phyloP scores from a whole-genome alignment of 192 early-diverging fungal genomes.

The Linnemannia exigua region DNA sequence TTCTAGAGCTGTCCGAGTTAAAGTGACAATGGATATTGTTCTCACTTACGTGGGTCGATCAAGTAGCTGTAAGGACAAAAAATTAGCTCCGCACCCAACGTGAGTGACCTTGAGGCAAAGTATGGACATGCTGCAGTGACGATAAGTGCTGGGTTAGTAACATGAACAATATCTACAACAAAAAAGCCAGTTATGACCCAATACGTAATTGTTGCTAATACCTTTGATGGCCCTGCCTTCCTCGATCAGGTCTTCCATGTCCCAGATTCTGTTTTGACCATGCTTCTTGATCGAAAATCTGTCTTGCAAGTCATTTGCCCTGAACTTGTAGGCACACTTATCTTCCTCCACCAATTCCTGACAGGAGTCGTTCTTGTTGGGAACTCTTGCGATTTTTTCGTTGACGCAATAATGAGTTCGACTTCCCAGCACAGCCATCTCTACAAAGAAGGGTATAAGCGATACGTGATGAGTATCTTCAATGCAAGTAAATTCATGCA shows the following conservation, averaged over 20 bases:
- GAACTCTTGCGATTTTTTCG: conserved; percentile 34
- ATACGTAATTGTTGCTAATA: conserved; percentile 19
- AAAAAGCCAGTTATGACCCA: neutral
- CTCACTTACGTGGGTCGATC: conserved; percentile 60
- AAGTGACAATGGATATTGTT: neutral
- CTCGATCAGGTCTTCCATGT: conserved; percentile 36
- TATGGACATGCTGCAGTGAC: conserved; percentile 69
- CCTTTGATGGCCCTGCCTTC: conserved; percentile 17
- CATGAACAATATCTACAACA: neutral
- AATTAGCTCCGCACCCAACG: conserved; percentile 65
- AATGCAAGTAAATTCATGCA: neutral
- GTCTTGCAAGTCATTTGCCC: conserved; percentile 7
- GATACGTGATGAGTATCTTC: neutral
- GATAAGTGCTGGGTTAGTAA: neutral
- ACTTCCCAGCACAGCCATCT: conserved; percentile 67
- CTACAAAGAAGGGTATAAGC: neutral
- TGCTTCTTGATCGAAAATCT: neutral
- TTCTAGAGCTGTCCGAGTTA: neutral
- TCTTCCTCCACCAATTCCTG: conserved; percentile 49
- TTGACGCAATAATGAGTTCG: conserved; percentile 76
- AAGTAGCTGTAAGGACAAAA: conserved; percentile 79
- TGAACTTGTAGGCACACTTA: conserved; percentile 57
- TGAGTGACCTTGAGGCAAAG: conserved; percentile 60
- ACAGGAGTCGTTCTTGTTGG: conserved; percentile 58
- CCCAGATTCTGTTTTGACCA: conserved; percentile 23